Conservation (phyloP, 257 asterid species). For the Phtheirospermum japonicum region DNA sequence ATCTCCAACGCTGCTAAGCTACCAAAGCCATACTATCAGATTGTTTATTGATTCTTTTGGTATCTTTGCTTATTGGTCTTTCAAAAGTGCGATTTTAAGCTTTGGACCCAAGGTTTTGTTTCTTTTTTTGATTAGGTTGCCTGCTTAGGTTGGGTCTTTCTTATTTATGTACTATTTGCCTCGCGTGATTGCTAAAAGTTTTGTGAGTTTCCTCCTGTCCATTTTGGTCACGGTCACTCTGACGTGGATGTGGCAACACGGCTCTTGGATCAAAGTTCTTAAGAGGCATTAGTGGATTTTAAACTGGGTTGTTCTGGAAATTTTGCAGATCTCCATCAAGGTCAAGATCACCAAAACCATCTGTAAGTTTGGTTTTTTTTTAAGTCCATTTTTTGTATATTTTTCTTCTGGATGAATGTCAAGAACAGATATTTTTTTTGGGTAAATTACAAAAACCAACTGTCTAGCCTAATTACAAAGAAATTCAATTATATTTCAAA, state of each 20-base stretch:
- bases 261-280: constrained; percentile 82
- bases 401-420: background rate
- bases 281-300: constrained; percentile 80
- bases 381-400: constrained; percentile 3
- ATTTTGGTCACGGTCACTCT: constrained; percentile 60
- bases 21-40: constrained; percentile 33
- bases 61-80: constrained; percentile 40
- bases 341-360: constrained; percentile 81
- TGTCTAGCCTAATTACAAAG: background rate
- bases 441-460: background rate
- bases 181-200: constrained; percentile 38
- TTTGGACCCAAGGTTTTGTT: constrained; percentile 34
- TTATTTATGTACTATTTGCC: constrained; percentile 12
- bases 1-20: constrained; percentile 39
- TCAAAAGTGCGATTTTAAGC: constrained; percentile 33
- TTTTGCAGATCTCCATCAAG: constrained; percentile 99
- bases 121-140: constrained; percentile 37
- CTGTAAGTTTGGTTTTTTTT: constrained; percentile 60
- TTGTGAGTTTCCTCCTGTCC: constrained; percentile 44
- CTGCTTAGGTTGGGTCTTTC: constrained; percentile 34
- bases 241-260: constrained; percentile 77
- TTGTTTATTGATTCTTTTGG: constrained; percentile 49
- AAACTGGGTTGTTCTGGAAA: constrained; percentile 93
- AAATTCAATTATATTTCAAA: background rate
- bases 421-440: background rate